Base-by-base conservation (phyloP, 495 filamentous ascomycete species). In the Xylaria grammica region DNA sequence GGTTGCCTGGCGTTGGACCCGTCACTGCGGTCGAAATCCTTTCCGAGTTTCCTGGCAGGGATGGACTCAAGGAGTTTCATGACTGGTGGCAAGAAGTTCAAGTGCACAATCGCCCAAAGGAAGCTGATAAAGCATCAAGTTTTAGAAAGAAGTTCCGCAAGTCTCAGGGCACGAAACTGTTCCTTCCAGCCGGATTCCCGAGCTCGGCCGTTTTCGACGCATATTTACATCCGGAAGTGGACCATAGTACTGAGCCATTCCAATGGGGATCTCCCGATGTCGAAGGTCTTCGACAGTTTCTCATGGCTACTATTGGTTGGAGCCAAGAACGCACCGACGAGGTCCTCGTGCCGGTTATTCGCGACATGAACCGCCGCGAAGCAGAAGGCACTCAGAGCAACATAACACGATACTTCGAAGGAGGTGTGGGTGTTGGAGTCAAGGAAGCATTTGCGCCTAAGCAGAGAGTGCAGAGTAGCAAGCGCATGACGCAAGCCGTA, bases 261-360 rank as follows among this genome's bases (percentile, higher is more conserved):
- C 89, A 93, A 75, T 99, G 95, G 95, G 95, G 95, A 20, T 90
- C 96, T 0, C 95, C 95, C 0, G 95, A 99, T 68, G 81, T 99
- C 4, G 92, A 95, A 50, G 90, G 91, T 0, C 76, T 99, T 56
- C 77, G 96, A n/a, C 79, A 79, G 19, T 99, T 94, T 68, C 79
- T 99, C 45, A 97, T 96, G 92, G 77, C 82, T n/a, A 96, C 93
- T 0, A 90, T 99, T 63, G 95, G 95, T 1, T 99, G 95, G 95
- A 86, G 82, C 50, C 87, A 89, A 71, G 94, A 97, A 71, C 83
- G 91, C 22, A 97, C 94, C 0, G 96, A 98, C 66, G 94, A 98
- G 72, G 90, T 98, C 2, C 84, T 99, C 3, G 91, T 98, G 10
- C 95, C 95, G 0, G 96, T 99, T 0, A 92, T 99, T 36, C 82